Evolutionary conservation across 345 rosid species (phyloP), one percentile per base, ranked within the genome.

Genomic region (Microthlaspi erraticum): DNA sequence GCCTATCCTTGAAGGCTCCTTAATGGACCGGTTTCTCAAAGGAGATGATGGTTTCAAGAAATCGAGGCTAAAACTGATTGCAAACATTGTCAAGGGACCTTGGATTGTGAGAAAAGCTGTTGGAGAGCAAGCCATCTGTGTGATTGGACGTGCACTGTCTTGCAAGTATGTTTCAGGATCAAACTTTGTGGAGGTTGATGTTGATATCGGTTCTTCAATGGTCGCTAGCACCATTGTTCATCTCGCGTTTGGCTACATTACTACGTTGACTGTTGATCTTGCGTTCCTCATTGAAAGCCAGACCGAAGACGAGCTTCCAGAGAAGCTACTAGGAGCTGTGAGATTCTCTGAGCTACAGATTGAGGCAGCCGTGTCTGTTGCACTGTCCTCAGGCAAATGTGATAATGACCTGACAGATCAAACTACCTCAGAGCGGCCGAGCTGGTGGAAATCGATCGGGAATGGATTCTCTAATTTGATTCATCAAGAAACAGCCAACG

Each of bases 41-140:
- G 93, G 90, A 37, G 99, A 89, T 66, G 99, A 94, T 29, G 82
- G 9, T 3, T 89, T 74, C 59, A 86, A 81, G 64, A 91, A 77
- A 70, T 89, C 96, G 9, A 83, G 95, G 83, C 96, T 94, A 42
- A 94, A 94, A 68, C 70, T 91, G 81, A 89, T 94, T 43, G 99
- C 97, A 36, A 94, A 91, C 90, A 85, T 94, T 29, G 96, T 88
- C 65, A 84, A 88, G 74, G 99, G 97, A 4, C 99, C 99, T 7
- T 94, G 99, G 99, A 89, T 91, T 2, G 97, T 94, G 23, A 86
- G 83, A 79, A 94, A 85, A 79, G 99, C 99, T 32, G 99, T 91
- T 62, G 99, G 97, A 44, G 97, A 94, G 85, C 99, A 91, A 71
- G 99, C 99, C 2, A 88, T 91, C 34, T 94, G 97, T 68, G 69